Evolutionary conservation across 176 grass and related monocot genomes (phyloP), one percentile per base, ranked within the genome.

Genomic region (Alloteropsis semialata): DNA sequence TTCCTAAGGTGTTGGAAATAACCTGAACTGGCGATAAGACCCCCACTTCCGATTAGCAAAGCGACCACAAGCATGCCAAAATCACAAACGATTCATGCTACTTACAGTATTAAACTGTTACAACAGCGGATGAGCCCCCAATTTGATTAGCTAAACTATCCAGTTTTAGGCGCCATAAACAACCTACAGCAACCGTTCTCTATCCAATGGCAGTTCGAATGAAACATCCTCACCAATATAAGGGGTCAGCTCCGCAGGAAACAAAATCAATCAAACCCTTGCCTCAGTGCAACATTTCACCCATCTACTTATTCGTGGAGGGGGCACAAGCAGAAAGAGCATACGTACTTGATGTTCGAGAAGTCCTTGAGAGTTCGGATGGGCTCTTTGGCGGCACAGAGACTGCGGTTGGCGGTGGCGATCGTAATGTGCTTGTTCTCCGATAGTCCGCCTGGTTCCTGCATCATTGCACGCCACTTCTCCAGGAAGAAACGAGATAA

Each of bases 301-400:
- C 7, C 19, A 72, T 39, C 34, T 49, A 34, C 56, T 6, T 8
- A 11, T 8, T 38, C 8, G 0, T 67, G 28, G 28, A 32, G 15
- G 0, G 3, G 28, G 45, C 25, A 50, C n/a, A 72, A 18, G 69
- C 4, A 58, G 0, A 62, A 25, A 42, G 37, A 66, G 44, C 18
- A 50, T 50, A 34, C 6, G 41, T 88, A 94, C 95, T 82, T 98
- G 88, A 91, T 86, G 38, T 88, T 77, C 4, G 79, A 81, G 22
- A 94, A 74, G 28, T 98, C 95, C n/a, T 89, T 86, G 53, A 89
- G 75, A 81, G 84, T 85, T 32, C 74, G 70, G 65, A 97, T 94
- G 15, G 81, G 84, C 69, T 72, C 81, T 88, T 91, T 92, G 50
- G 92, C 62, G 29, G 19, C 49, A 69, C 92, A 97, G 58, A 97